These are phyloP conservation scores for Candida ortonii DNA, from an alignment of 805 yeast genomes.

Conservation along the genomic window DNA sequence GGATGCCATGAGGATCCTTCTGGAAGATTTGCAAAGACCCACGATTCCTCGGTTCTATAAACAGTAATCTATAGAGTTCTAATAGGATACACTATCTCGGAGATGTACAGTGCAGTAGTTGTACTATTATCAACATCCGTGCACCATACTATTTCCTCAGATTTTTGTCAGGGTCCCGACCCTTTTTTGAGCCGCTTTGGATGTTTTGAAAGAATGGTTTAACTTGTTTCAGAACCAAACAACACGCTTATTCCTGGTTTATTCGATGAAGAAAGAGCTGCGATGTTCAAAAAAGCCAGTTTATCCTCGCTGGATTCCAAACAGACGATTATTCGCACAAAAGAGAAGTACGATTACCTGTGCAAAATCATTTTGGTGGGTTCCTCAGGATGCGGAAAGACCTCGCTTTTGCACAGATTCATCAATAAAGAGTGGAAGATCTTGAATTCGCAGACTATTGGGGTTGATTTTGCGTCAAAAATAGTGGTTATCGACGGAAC, in stretches of 20 bases:
- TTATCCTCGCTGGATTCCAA: slow-evolving; percentile 23
- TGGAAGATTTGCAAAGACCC: slow-evolving; percentile 93
- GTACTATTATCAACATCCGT: no score
- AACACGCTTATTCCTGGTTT: no score
- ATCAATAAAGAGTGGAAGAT: slow-evolving; percentile 29
- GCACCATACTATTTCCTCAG: no score
- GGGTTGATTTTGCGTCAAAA: slow-evolving; percentile 38
- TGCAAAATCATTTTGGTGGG: slow-evolving; percentile 28
- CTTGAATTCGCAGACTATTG: slow-evolving; percentile 37
- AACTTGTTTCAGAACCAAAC: no score
- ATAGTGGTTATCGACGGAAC: slow-evolving; percentile 23
- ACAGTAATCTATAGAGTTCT: no score
- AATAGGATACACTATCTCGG: no score
- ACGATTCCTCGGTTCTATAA: slow-evolving; percentile 58
- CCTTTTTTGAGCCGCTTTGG: no score
- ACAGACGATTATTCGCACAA: slow-evolving; percentile 14
- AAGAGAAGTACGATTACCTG: slow-evolving; percentile 34
- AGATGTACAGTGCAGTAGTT: no score
- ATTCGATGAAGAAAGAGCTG: background rate
- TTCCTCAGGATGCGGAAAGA: slow-evolving; percentile 17
- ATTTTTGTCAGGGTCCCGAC: no score
- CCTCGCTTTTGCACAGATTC: slow-evolving; percentile 38
- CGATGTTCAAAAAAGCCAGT: slow-evolving; percentile 15
- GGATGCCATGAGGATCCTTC: slow-evolving; percentile 99
- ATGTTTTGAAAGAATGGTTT: no score